Base-by-base conservation (phyloP, 1,139 yeast species). In the Geotrichum bryndzae region DNA sequence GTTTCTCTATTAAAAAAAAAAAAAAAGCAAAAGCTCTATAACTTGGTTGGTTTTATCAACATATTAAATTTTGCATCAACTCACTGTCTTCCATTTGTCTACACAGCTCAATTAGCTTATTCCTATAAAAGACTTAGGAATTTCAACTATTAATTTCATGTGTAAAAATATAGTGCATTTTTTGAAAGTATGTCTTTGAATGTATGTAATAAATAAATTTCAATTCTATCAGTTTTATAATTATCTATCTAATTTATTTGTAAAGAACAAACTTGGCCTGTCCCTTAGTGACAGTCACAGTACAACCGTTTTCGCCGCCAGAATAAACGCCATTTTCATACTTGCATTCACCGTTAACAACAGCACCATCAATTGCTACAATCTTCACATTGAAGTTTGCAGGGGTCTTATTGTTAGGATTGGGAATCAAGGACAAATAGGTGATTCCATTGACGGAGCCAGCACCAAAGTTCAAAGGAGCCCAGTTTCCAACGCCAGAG, bases 281-380 rank as follows among this genome's bases (percentile, higher is more conserved):
- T 75, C 98, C 98, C 25, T 79, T 75, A 64, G 91, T 85, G 64
- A 94, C 96, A 66, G 96, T 84, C 66, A 88, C 96, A 63, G 98
- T 94, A 84, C 99, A 94, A 68, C 98, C 98, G 72, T 87, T 92
- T 92, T 83, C 89, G 90, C 73, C 94, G 23, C 95, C 95, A 70
- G 80, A 79, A 83, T 87, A 90, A 60, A 72, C 68, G 72, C 98
- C 98, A 71, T 88, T 80, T 71, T 82, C 87, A 80, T 91, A 92
- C 59, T 79, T 79, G 81, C 99, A 94, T 62, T 81, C 79, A 70
- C 98, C 98, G 71, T 79, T 80, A 65, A 90, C 84, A 60, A 79
- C 70, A 51, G 87, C 79, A 65, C 85, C 90, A 59, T 82, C 85
- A 27, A 75, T 79, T 67, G 90, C 92, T 66, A 84, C 95, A 72